Percentiles rank a stretch among this genome's conserved stretches.
These are phyloP conservation scores for Actinomucor elegans DNA, from an alignment of 371 early-diverging fungal species.

Conservation along the genomic window DNA sequence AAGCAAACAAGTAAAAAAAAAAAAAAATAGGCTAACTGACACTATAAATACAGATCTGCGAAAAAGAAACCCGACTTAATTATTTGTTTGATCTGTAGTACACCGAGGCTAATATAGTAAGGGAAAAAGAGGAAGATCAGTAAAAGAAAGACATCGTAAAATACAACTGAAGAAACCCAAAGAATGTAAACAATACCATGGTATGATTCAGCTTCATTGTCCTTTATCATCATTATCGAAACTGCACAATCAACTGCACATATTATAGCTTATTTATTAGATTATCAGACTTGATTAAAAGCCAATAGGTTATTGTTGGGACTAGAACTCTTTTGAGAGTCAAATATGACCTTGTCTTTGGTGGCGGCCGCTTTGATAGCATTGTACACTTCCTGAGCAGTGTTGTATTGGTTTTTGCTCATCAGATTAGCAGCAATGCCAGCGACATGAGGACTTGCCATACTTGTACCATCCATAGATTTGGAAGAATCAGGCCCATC, in stretches of 20 bases:
- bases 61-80: too few species aligned
- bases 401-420: conserved; percentile 14
- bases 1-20: background rate
- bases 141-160: background rate
- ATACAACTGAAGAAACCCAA: background rate
- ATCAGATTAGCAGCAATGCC: conserved; percentile 50
- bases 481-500: conserved; percentile 27
- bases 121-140: background rate
- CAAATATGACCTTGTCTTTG: conserved; percentile 15
- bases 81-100: too few species aligned
- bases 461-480: conserved; percentile 67
- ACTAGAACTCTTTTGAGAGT: conserved; percentile 7
- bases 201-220: background rate
- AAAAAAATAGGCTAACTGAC: background rate
- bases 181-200: conserved; percentile 4
- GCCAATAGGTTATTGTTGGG: conserved; percentile 18
- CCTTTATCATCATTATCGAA: too few species aligned
- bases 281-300: conserved; percentile 10
- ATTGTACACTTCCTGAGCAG: conserved; percentile 25
- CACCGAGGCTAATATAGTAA: too few species aligned
- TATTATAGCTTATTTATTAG: too few species aligned
- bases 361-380: conserved; percentile 15
- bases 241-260: too few species aligned
- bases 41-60: too few species aligned
- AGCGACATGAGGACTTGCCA: conserved; percentile 74